Evolutionary conservation across 108 stramenopile species (phyloP).

Genomic region (Skeletonema menzelii): DNA sequence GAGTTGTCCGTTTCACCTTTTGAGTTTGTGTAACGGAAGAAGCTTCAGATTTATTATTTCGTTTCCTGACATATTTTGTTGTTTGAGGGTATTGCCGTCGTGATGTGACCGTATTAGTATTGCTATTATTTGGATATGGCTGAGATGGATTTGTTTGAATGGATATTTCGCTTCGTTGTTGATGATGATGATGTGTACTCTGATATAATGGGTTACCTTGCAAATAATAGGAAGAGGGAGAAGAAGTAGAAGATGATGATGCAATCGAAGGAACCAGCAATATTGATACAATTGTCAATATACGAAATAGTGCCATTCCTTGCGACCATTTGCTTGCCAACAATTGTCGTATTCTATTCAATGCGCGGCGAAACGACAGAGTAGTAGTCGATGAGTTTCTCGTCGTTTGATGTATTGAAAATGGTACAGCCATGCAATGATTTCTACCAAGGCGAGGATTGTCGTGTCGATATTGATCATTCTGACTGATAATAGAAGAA

Average conservation of each 20-base stretch:
- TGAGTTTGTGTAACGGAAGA: not conserved
- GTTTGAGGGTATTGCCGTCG: not conserved
- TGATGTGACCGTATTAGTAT: not conserved
- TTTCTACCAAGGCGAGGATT: not conserved
- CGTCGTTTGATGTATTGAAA: not conserved
- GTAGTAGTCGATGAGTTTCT: not conserved
- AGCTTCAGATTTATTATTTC: not conserved
- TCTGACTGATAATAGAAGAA: no score
- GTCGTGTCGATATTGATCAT: no score
- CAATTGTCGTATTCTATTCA: not conserved
- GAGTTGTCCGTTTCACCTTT: conserved; percentile 8
- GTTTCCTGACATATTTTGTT: not conserved
- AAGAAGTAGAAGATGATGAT: not conserved
- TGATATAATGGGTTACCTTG: conserved; percentile 3
- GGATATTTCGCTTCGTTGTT: conserved; percentile 1
- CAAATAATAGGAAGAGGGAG: conserved; percentile 8
- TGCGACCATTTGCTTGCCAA: not conserved
- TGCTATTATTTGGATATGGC: not conserved
- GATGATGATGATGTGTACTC: conserved; percentile 2
- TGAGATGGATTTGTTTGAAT: conserved; percentile 19
- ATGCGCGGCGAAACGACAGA: not conserved
- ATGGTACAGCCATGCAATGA: not conserved
- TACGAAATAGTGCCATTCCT: not conserved
- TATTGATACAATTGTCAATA: not conserved
- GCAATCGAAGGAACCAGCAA: not conserved